Evolutionary conservation across 352 stramenopile genomes (phyloP), one percentile per base, ranked within the genome.

Genomic region (Pythium biforme): DNA sequence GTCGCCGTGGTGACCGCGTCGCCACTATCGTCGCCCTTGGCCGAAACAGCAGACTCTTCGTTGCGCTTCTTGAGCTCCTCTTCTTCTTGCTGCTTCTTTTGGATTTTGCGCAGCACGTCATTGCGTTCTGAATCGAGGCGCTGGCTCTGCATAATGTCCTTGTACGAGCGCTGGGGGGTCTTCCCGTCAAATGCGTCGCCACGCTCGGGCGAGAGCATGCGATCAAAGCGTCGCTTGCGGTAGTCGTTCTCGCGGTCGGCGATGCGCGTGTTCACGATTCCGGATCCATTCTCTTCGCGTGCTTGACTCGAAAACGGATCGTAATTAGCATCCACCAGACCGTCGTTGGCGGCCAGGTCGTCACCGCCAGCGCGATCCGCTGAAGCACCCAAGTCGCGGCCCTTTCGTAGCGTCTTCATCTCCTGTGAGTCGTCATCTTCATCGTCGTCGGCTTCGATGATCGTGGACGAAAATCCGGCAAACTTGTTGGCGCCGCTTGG

Each of bases 251-350:
- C 96, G 23, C 96, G 79, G 73, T 98, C 93, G 14, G 80, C 66
- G 56, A 99, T 98, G 60, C 88, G 77, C 34, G 94, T 98, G 71
- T 98, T 98, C 37, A 98, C 92, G 9, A 98, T 60, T 3, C 92
- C 91, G 19, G 83, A 95, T 14, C 93, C 95, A n/a, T 92, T 90
- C 12, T 75, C 72, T 54, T 93, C 84, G 41, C 88, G 76, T 48
- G 87, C 77, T 19, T 39, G 48, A n/a, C 76, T 71, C 4, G 78
- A 81, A 68, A 98, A 98, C 25, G 93, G 92, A 73, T 98, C 89
- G 59, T 91, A 74, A 57, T 85, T 77, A n/a, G 95, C 89, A 61
- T 96, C 86, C 7, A 94, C 74, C 26, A 93, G 68, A 0, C 81
- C 86, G 51, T 83, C 83, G 15, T 51, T 62, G 15, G 41, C 43